Percentiles rank a stretch among this genome's conserved stretches.
These are phyloP conservation scores for Radiomyces spectabilis DNA, from an alignment of 192 early-diverging fungal genomes.

Conservation along the genomic window DNA sequence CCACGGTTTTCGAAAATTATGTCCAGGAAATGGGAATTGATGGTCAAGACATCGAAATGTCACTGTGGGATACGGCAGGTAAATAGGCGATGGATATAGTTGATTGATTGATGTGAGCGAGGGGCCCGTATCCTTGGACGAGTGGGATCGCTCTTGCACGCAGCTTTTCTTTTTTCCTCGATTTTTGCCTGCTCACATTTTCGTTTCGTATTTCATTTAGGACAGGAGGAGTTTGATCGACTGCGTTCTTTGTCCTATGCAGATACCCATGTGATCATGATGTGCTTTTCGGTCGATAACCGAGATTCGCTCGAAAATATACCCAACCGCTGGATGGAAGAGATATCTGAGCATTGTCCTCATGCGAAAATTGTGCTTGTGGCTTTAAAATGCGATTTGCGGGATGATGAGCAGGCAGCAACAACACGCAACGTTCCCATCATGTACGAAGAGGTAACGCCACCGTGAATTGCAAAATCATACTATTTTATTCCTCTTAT, in stretches of 20 bases:
- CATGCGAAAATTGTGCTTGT: constrained; percentile 19
- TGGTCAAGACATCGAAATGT: constrained; percentile 26
- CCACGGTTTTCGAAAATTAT: constrained; percentile 36
- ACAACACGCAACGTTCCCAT: constrained; percentile 8
- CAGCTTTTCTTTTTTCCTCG: background rate
- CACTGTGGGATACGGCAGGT: constrained; percentile 36
- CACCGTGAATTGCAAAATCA: too few relatives aligned
- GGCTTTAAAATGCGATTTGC: constrained; percentile 28
- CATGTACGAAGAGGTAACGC: constrained; percentile 25
- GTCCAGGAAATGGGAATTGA: constrained; percentile 28
- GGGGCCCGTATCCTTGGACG: too few relatives aligned
- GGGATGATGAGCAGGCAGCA: constrained; percentile 2
- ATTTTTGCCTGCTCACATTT: background rate
- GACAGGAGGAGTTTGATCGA: constrained; percentile 29
- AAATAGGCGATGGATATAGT: background rate
- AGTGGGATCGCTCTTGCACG: too few relatives aligned
- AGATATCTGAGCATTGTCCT: constrained; percentile 12
- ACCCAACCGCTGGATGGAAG: constrained; percentile 14
- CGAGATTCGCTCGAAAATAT: constrained; percentile 29
- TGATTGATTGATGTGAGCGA: too few relatives aligned
- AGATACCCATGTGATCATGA: constrained; percentile 24
- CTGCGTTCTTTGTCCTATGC: constrained; percentile 20
- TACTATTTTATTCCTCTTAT: too few relatives aligned
- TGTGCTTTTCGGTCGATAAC: constrained; percentile 27
- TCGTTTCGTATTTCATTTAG: background rate